Base-by-base conservation (phyloP, 164 flowering plant genomes). In the Magnolia officinalis region DNA sequence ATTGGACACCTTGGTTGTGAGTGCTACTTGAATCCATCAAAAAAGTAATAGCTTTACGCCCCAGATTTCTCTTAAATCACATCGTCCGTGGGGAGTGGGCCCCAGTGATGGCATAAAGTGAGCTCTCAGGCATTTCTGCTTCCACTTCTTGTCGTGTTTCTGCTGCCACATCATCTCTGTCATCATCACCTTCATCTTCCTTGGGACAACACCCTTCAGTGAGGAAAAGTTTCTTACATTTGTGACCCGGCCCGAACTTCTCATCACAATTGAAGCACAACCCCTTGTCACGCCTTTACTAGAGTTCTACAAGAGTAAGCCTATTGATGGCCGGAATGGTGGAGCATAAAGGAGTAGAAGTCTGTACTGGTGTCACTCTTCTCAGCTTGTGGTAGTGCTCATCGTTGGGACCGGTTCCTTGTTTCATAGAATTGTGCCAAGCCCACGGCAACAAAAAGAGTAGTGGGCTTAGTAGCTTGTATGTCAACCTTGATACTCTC, bases 201-300 rank as follows among this genome's bases (percentile, higher is more conserved):
- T 23, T 70, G 24, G 50, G 21, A 50, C 61, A 71, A 59, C 73
- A 71, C 2, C 73, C 63, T 50, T 71, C 73, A 71, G 51, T 71
- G 26, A 71, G 73, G 20, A 71, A 71, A 16, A 71, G 16, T 71
- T 71, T 50, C n/a, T 50, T 71, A 31, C 37, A 50, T 21, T 63
- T 10, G 37, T 71, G 73, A 16, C 73, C 73, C 19, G 4, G 58
- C 61, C 73, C 29, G 20, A 71, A 71, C 63, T 71, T 71, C 16
- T 71, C 73, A 23, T 51, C 18, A 24, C 26, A 24, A 24, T 24
- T 24, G 1, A 24, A 24, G 26, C 26, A 24, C 26, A 24, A 24
- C 26, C 61, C 26, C 26, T 24, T 24, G 26, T 24, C 26, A 24
- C 1, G 26, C 26, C 26, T 24, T 24, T 24, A 24, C 26, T 24